Evolutionary conservation across 257 asterid genomes (phyloP).

Genomic region (Fraxinus pennsylvanica): DNA sequence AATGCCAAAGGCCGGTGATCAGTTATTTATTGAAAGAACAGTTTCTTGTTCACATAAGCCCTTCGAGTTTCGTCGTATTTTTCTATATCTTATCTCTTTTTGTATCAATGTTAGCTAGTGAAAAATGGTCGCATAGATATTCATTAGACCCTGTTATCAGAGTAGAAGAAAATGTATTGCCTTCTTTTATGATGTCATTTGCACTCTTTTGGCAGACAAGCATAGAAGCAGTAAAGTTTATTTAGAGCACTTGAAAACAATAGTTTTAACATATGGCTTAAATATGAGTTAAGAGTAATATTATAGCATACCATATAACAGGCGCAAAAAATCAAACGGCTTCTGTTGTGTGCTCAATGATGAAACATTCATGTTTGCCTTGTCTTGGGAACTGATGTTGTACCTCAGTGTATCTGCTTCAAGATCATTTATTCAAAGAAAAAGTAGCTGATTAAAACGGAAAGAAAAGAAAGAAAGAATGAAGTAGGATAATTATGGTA

Average conservation of each 20-base stretch:
- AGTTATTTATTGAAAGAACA: no score
- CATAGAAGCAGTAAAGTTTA: no score
- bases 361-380: slow-evolving; percentile 28
- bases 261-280: not conserved
- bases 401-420: slow-evolving; percentile 37
- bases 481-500: not conserved
- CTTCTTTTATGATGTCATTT: not conserved
- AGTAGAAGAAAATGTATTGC: no score
- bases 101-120: no score
- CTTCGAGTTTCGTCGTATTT: no score
- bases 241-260: not conserved
- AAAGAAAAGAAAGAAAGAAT: not conserved
- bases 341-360: slow-evolving; percentile 34
- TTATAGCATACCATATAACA: slow-evolving; percentile 44
- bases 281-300: not conserved
- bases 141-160: not conserved
- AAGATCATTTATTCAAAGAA: slow-evolving; percentile 18
- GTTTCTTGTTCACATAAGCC: no score
- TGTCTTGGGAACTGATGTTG: slow-evolving; percentile 21
- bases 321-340: slow-evolving; percentile 45
- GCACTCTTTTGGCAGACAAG: not conserved
- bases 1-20: no score
- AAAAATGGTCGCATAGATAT: not conserved
- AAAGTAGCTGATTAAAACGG: not conserved
- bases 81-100: no score